Conservation (phyloP, 2,329 filamentous ascomycete species). For the Parastagonospora avenae region DNA sequence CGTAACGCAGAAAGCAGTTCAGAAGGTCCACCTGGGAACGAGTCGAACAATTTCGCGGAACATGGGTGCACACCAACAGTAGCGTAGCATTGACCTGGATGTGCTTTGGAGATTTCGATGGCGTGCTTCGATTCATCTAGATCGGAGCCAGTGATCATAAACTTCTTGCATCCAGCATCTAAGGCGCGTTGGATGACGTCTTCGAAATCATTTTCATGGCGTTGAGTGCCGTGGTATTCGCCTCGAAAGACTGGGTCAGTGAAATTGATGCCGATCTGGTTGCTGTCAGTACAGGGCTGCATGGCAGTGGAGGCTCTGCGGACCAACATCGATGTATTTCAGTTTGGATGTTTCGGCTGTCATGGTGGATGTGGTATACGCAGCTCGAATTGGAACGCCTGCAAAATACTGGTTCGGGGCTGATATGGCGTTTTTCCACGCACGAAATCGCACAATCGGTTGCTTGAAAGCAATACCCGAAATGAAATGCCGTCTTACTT, state of each 20-base stretch:
- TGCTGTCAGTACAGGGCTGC: conserved; percentile 12
- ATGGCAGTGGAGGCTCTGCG: conserved; percentile 17
- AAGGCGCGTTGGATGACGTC: conserved; percentile 79
- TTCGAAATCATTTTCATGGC: conserved; percentile 73
- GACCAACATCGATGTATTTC: conserved; percentile 53
- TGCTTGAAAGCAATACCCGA: background rate
- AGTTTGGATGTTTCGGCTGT: conserved; percentile 17
- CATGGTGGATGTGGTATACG: conserved; percentile 7
- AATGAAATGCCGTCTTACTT: background rate
- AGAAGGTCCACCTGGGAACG: conserved; percentile 62
- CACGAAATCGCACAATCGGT: background rate
- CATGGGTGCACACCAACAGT: conserved; percentile 96
- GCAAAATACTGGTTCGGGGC: background rate
- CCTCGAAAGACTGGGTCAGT: conserved; percentile 90
- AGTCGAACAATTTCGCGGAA: conserved; percentile 77
- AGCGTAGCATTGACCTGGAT: conserved; percentile 81
- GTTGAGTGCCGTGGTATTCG: conserved; percentile 77
- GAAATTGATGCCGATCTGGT: conserved; percentile 88
- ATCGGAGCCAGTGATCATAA: conserved; percentile 93
- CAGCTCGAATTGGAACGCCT: background rate
- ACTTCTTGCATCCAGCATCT: conserved; percentile 80
- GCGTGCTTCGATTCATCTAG: conserved; percentile 77
- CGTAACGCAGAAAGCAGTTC: conserved; percentile 64
- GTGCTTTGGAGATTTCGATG: conserved; percentile 71
- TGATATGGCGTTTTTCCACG: background rate